Conservation (phyloP, 257 asterid species). For the Salvia hispanica region DNA sequence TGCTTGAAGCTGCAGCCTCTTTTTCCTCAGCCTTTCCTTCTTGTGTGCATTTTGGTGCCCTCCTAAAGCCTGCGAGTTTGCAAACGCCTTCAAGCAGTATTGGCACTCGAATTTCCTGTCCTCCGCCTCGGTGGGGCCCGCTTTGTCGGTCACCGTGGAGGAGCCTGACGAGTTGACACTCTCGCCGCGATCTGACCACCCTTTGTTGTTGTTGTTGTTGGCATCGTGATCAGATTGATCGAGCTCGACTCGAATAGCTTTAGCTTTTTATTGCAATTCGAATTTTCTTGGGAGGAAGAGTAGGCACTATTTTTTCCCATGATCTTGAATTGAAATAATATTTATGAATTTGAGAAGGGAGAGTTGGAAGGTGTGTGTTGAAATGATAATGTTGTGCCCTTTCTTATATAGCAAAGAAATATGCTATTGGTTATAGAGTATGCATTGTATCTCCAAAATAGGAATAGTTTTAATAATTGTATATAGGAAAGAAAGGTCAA, state of each 20-base stretch:
- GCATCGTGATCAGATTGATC: slow-evolving; percentile 21
- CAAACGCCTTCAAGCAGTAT: slow-evolving; percentile 69
- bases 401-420: slow-evolving; percentile 41
- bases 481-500: slow-evolving; percentile 48
- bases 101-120: slow-evolving; percentile 77
- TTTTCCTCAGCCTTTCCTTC: slow-evolving; percentile 87
- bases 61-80: slow-evolving; percentile 89
- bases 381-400: slow-evolving; percentile 32
- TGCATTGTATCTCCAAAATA: slow-evolving; percentile 47
- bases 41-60: slow-evolving; percentile 98
- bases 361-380: slow-evolving; percentile 30
- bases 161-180: slow-evolving; percentile 77
- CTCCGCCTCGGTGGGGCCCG: slow-evolving; percentile 23
- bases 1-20: slow-evolving; percentile 77
- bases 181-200: slow-evolving; percentile 48
- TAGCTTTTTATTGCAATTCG: slow-evolving; percentile 37
- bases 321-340: slow-evolving; percentile 13
- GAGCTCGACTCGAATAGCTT: slow-evolving; percentile 67
- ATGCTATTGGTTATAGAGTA: slow-evolving; percentile 48
- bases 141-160: slow-evolving; percentile 57
- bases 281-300: slow-evolving; percentile 42
- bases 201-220: background rate
- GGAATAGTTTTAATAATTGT: slow-evolving; percentile 32
- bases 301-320: slow-evolving; percentile 49
- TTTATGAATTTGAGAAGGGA: slow-evolving; percentile 4